Conservation (phyloP, 768 basidiomycete species). For the Lactifluus hygrophoroides region DNA sequence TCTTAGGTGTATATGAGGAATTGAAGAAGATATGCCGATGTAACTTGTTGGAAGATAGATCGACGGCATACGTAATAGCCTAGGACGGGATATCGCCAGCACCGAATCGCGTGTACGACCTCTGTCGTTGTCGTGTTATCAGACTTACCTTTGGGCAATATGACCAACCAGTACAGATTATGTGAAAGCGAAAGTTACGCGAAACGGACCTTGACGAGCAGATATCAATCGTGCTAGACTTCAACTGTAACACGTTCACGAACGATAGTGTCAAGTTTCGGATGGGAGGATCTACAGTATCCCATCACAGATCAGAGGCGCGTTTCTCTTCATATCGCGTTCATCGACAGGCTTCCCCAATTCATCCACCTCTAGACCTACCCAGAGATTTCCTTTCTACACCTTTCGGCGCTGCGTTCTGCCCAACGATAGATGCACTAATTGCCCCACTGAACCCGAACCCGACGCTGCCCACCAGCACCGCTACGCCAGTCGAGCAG, state of each 20-base stretch:
- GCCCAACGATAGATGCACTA: constrained; percentile 90
- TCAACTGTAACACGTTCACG: constrained; percentile 94
- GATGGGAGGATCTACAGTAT: constrained; percentile 72
- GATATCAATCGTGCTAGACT: constrained; percentile 54
- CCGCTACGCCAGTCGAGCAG: no score
- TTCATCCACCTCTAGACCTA: constrained; percentile 43
- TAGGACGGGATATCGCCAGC: constrained; percentile 59
- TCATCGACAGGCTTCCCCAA: neutral
- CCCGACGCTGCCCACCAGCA: constrained; percentile 32
- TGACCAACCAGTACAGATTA: constrained; percentile 58
- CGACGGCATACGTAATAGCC: constrained; percentile 87
- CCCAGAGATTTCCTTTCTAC: constrained; percentile 83
- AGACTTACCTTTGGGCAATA: constrained; percentile 37
- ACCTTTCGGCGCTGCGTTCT: constrained; percentile 76
- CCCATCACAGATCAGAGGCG: constrained; percentile 75
- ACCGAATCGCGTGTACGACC: constrained; percentile 78
- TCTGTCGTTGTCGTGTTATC: neutral
- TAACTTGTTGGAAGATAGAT: constrained; percentile 84
- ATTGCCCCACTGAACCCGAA: no score
- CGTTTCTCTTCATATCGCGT: constrained; percentile 15
- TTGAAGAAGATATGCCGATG: no score
- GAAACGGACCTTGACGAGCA: constrained; percentile 73
- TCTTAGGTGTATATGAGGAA: no score
- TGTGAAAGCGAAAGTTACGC: constrained; percentile 78
- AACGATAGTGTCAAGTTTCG: constrained; percentile 82